A percentile compares a stretch with the other conserved stretches of the same genome.
These are phyloP conservation scores for Puccinia coronata DNA, from an alignment of 1,284 basidiomycete genomes.

Conservation along the genomic window DNA sequence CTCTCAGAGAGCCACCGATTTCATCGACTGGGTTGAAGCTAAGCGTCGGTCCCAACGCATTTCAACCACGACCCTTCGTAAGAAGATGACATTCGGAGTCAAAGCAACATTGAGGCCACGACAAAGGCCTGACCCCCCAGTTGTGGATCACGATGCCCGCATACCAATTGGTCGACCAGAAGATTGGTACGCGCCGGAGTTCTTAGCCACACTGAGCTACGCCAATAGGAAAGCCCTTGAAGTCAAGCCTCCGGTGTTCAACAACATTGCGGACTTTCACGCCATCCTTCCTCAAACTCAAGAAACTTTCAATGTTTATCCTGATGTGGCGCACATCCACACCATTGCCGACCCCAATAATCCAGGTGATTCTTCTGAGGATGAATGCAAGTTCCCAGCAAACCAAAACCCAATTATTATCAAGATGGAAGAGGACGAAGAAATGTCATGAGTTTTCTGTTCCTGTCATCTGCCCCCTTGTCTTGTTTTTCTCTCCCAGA, in stretches of 20 bases:
- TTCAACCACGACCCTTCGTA: neutral
- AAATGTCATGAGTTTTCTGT: neutral
- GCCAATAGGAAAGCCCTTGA: neutral
- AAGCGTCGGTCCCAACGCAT: neutral
- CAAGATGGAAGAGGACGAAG: slow-evolving; percentile 28
- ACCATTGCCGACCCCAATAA: neutral
- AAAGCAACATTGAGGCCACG: slow-evolving; percentile 8
- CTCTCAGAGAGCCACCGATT: slow-evolving; percentile 29
- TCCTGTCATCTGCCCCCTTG: neutral
- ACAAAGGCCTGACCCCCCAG: slow-evolving; percentile 3
- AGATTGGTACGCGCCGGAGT: slow-evolving; percentile 20
- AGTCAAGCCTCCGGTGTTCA: slow-evolving; percentile 3
- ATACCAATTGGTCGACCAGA: slow-evolving; percentile 32
- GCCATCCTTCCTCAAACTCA: neutral
- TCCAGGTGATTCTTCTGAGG: neutral
- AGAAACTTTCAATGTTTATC: neutral
- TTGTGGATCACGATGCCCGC: slow-evolving; percentile 3
- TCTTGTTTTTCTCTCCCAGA: neutral
- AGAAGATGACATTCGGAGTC: neutral
- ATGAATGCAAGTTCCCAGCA: neutral
- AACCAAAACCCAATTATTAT: neutral
- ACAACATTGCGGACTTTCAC: slow-evolving; percentile 7
- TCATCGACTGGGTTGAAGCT: slow-evolving; percentile 42
- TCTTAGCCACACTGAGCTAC: slow-evolving; percentile 5
- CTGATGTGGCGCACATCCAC: neutral